Evolutionary conservation across 495 filamentous ascomycete genomes (phyloP).

Genomic region (Geoglossum glabrum): DNA sequence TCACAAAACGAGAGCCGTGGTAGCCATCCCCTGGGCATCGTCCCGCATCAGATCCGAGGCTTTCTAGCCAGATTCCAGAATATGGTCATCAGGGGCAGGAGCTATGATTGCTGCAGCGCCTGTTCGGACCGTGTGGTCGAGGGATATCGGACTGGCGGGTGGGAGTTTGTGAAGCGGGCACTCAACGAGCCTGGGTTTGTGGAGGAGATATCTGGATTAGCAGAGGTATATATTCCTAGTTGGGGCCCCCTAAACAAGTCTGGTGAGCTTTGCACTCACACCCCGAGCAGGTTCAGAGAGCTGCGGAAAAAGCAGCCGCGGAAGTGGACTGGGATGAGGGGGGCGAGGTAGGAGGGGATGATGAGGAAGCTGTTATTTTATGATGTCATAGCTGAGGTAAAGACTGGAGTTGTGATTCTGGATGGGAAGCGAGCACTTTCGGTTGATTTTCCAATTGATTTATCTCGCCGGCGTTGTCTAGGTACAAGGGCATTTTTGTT

Average conservation of each 20-base stretch:
- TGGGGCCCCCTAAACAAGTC: background rate
- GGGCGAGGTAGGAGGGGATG: conserved; percentile 24
- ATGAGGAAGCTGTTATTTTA: conserved; percentile 17
- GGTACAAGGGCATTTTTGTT: too few relatives aligned
- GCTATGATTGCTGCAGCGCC: conserved; percentile 81
- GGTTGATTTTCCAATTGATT: too few relatives aligned
- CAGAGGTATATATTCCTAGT: conserved; percentile 45
- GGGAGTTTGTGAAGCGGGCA: conserved; percentile 76
- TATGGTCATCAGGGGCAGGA: conserved; percentile 56
- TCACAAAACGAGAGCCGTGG: conserved; percentile 29
- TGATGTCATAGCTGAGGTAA: background rate
- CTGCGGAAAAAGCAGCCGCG: conserved; percentile 46
- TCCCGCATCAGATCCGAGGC: conserved; percentile 86
- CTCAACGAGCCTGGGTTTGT: conserved; percentile 72
- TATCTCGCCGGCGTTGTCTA: too few relatives aligned
- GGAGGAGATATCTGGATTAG: conserved; percentile 74
- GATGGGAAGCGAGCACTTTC: too few relatives aligned
- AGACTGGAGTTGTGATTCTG: too few relatives aligned
- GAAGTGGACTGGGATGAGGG: conserved; percentile 43
- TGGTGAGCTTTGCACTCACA: background rate
- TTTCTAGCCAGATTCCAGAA: conserved; percentile 78
- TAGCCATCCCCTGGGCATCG: conserved; percentile 61
- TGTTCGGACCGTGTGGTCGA: conserved; percentile 59
- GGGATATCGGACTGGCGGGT: conserved; percentile 53
- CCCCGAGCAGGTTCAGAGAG: conserved; percentile 37